phyloP scores from a whole-genome alignment of 805 yeast species.

The Saccharomycopsis fibuligera region DNA sequence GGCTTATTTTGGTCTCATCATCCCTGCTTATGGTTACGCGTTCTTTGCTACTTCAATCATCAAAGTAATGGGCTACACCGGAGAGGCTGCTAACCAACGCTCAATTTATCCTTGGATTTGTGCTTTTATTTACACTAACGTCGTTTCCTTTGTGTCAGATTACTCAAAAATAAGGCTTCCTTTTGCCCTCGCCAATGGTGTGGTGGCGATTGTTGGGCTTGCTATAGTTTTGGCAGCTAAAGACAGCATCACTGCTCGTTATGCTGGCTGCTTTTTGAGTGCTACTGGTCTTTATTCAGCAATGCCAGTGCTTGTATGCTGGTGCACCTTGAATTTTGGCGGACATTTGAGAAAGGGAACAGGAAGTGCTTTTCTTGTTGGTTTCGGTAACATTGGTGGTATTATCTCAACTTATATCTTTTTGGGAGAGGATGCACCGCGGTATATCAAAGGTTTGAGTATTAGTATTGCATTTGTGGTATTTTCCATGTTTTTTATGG shows the following conservation, averaged over 20 bases:
- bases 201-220: constrained; percentile 46
- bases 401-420: constrained; percentile 56
- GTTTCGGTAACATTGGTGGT: constrained; percentile 72
- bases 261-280: constrained; percentile 58
- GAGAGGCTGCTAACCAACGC: constrained; percentile 69
- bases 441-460: constrained; percentile 47
- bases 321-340: constrained; percentile 47
- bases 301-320: constrained; percentile 66
- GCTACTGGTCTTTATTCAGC: constrained; percentile 55
- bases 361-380: constrained; percentile 56
- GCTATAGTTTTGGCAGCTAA: constrained; percentile 44
- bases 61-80: constrained; percentile 53
- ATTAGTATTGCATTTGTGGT: constrained; percentile 42
- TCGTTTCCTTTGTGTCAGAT: constrained; percentile 62
- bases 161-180: constrained; percentile 39
- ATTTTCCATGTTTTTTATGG: constrained; percentile 33
- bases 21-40: constrained; percentile 74
- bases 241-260: constrained; percentile 37
- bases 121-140: constrained; percentile 62
- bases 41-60: constrained; percentile 67
- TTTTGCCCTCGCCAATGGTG: constrained; percentile 30
- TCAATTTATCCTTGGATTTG: constrained; percentile 83
- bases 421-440: constrained; percentile 51
- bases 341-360: constrained; percentile 58
- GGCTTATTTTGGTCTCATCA: constrained; percentile 56